phyloP scores from a whole-genome alignment of 495 filamentous ascomycete genomes.

The Penicillium paradoxum region DNA sequence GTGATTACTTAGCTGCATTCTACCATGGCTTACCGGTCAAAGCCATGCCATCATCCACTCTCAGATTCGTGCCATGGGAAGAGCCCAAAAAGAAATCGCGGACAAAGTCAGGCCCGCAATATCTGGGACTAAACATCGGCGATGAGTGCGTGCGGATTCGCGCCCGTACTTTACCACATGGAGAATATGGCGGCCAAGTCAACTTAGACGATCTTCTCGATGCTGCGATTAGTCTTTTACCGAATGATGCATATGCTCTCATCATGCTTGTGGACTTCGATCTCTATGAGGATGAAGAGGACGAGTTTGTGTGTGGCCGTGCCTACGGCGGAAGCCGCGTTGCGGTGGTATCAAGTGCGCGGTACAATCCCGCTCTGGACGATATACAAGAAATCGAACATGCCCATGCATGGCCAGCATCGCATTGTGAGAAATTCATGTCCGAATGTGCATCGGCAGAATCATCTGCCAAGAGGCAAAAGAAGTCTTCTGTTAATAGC shows the following conservation, averaged over 20 bases:
- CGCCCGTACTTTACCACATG: slow-evolving; percentile 45
- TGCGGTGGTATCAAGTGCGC: slow-evolving; percentile 52
- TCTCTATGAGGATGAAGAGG: slow-evolving; percentile 62
- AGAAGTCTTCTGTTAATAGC: not conserved
- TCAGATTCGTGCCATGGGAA: slow-evolving; percentile 47
- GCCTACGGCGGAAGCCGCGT: slow-evolving; percentile 62
- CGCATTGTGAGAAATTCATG: slow-evolving; percentile 53
- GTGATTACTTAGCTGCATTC: slow-evolving; percentile 54
- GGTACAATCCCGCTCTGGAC: slow-evolving; percentile 57
- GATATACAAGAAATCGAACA: slow-evolving; percentile 36
- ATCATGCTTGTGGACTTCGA: slow-evolving; percentile 57
- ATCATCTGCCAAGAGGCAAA: not conserved
- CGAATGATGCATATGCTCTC: slow-evolving; percentile 56
- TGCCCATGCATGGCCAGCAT: slow-evolving; percentile 58
- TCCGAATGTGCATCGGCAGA: slow-evolving; percentile 12
- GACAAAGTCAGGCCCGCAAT: slow-evolving; percentile 2
- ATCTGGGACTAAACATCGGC: slow-evolving; percentile 40
- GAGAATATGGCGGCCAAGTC: slow-evolving; percentile 47
- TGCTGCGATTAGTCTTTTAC: slow-evolving; percentile 49
- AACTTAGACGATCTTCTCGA: slow-evolving; percentile 63
- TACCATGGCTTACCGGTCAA: slow-evolving; percentile 56
- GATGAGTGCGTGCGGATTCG: slow-evolving; percentile 49
- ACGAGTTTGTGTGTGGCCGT: slow-evolving; percentile 62
- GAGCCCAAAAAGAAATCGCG: slow-evolving; percentile 13
- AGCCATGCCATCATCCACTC: slow-evolving; percentile 21